Evolutionary conservation across 441 rosid genomes (phyloP).

Genomic region (Melastoma candidum): DNA sequence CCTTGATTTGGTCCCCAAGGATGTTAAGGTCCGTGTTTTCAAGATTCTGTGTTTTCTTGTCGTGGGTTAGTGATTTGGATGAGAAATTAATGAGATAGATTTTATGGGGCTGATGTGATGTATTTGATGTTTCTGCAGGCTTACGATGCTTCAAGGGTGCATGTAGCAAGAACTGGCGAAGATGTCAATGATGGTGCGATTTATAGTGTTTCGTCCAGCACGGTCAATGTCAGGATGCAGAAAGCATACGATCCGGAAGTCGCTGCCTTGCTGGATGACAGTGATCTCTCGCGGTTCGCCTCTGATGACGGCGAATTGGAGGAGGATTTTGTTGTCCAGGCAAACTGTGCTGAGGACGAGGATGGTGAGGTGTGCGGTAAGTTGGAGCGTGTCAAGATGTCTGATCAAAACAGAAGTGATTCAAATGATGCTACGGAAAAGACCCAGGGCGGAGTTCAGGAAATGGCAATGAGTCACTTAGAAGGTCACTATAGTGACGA

Average conservation of each 20-base stretch:
- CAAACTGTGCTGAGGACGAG: slow-evolving; percentile 39
- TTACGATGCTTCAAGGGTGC: slow-evolving; percentile 68
- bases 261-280: slow-evolving; percentile 67
- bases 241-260: slow-evolving; percentile 79
- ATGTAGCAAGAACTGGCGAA: slow-evolving; percentile 26
- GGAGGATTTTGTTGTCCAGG: slow-evolving; percentile 75
- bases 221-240: slow-evolving; percentile 48
- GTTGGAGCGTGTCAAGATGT: slow-evolving; percentile 18
- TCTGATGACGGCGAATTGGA: slow-evolving; percentile 85
- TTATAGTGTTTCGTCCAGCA: slow-evolving; percentile 47
- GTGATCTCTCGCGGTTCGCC: slow-evolving; percentile 69
- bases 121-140: slow-evolving; percentile 29
- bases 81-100: too few species aligned
- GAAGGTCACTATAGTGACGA: slow-evolving; percentile 4
- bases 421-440: slow-evolving; percentile 10
- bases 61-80: too few species aligned
- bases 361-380: slow-evolving; percentile 24
- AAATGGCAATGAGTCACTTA: not conserved
- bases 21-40: slow-evolving; percentile 40
- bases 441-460: not conserved
- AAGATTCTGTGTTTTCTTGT: not conserved
- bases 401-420: slow-evolving; percentile 14
- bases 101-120: not conserved
- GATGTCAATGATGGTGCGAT: slow-evolving; percentile 35
- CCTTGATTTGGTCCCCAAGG: slow-evolving; percentile 41